These are phyloP conservation scores for Skeletonema marinoi DNA, from an alignment of 108 stramenopile genomes.

Conservation along the genomic window DNA sequence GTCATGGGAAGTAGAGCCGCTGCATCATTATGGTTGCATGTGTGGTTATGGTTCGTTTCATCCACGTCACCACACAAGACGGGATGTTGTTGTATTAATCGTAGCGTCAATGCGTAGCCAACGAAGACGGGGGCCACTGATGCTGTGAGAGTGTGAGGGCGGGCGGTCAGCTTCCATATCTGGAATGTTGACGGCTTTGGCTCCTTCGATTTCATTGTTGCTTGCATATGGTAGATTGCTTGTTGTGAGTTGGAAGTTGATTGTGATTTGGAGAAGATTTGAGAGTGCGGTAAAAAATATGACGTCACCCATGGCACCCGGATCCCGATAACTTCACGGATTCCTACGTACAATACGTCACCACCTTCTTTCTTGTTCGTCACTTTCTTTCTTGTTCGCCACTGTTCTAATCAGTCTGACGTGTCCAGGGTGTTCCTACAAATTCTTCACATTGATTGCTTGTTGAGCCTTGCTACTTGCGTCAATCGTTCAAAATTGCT, in stretches of 20 bases:
- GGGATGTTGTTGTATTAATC: constrained; percentile 6
- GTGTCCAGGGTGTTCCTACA: no score
- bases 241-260: neutral
- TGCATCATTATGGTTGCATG: neutral
- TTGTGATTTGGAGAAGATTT: no score
- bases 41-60: neutral
- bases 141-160: constrained; percentile 91
- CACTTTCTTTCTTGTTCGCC: no score
- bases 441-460: no score
- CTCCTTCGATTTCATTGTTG: neutral
- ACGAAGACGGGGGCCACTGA: constrained; percentile 75
- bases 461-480: no score
- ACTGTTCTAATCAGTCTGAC: no score
- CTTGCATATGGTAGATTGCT: neutral
- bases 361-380: no score
- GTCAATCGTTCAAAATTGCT: no score
- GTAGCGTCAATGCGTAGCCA: constrained; percentile 46
- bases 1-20: neutral
- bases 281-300: no score
- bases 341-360: no score
- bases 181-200: constrained; percentile 61
- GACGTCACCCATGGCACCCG: no score
- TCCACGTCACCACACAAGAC: constrained; percentile 4
- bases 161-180: constrained; percentile 79
- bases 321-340: no score